Evolutionary conservation across 2,329 filamentous ascomycete species (phyloP).

Genomic region (Diaporthe batatas): DNA sequence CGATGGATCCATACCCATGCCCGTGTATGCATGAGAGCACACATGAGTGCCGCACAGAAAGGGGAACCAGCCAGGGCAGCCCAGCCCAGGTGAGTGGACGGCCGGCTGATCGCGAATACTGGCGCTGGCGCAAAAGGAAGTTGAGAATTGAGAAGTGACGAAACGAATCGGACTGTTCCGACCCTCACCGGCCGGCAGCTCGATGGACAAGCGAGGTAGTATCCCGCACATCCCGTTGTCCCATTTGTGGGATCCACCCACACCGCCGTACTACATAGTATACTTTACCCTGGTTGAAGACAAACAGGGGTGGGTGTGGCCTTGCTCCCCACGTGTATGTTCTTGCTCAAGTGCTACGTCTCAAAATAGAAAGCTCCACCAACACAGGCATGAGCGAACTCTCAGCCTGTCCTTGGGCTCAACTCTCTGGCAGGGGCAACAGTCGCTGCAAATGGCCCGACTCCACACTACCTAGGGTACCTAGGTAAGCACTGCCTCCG

Average conservation of each 20-base stretch:
- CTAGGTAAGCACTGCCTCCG: background rate
- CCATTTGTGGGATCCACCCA: slow-evolving; percentile 23
- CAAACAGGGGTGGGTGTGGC: background rate
- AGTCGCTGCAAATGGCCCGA: background rate
- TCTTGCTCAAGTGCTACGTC: slow-evolving; percentile 3
- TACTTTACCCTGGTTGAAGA: background rate
- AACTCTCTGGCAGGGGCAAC: background rate
- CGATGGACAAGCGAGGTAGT: slow-evolving; percentile 19
- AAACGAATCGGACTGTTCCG: slow-evolving; percentile 12
- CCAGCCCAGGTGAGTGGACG: background rate
- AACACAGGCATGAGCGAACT: background rate
- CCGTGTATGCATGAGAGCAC: slow-evolving; percentile 9
- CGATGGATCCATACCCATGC: slow-evolving; percentile 1
- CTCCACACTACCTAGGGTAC: slow-evolving; percentile 15
- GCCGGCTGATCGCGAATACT: background rate
- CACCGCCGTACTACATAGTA: slow-evolving; percentile 13
- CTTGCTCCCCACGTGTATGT: slow-evolving; percentile 14
- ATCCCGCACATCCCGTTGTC: slow-evolving; percentile 22
- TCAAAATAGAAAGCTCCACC: slow-evolving; percentile 20
- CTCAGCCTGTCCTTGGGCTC: background rate
- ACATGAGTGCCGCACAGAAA: slow-evolving; percentile 9
- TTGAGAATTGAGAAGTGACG: slow-evolving; percentile 9
- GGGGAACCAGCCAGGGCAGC: background rate
- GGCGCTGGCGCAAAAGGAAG: slow-evolving; percentile 1
- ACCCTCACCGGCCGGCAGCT: background rate